Evolutionary conservation across 2,329 filamentous ascomycete species (phyloP).

Genomic region (Cryphonectria parasitica): DNA sequence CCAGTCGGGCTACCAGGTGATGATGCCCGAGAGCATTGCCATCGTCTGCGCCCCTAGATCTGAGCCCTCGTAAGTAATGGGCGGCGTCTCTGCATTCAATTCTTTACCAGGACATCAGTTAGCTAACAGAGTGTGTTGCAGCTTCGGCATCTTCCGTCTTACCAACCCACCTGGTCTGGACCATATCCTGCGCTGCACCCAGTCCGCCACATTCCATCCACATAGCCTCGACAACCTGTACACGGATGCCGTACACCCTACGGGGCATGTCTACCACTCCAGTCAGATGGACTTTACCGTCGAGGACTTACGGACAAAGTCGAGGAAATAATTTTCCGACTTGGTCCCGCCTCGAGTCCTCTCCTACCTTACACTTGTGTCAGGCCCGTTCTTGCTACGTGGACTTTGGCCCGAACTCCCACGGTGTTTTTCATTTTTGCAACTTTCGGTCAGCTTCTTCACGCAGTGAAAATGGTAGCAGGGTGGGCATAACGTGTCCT

Average conservation of each 20-base stretch:
- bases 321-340: slow-evolving; percentile 6
- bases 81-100: background rate
- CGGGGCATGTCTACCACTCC: slow-evolving; percentile 72
- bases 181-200: slow-evolving; percentile 78
- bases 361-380: background rate
- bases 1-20: slow-evolving; percentile 90
- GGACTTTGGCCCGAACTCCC: background rate
- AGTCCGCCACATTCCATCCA: slow-evolving; percentile 84
- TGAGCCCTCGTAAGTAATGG: slow-evolving; percentile 66
- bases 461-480: background rate
- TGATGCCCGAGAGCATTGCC: slow-evolving; percentile 94
- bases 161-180: slow-evolving; percentile 91
- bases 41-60: slow-evolving; percentile 93
- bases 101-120: background rate
- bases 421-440: background rate
- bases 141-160: slow-evolving; percentile 88
- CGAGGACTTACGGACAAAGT: slow-evolving; percentile 51
- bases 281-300: slow-evolving; percentile 65
- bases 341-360: background rate
- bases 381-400: background rate
- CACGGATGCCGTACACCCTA: slow-evolving; percentile 69
- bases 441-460: background rate
- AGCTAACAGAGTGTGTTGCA: slow-evolving; percentile 39
- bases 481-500: background rate
- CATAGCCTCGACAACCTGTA: slow-evolving; percentile 71